phyloP scores from a whole-genome alignment of 2,329 filamentous ascomycete genomes.

The Rachicladosporium sp. region DNA sequence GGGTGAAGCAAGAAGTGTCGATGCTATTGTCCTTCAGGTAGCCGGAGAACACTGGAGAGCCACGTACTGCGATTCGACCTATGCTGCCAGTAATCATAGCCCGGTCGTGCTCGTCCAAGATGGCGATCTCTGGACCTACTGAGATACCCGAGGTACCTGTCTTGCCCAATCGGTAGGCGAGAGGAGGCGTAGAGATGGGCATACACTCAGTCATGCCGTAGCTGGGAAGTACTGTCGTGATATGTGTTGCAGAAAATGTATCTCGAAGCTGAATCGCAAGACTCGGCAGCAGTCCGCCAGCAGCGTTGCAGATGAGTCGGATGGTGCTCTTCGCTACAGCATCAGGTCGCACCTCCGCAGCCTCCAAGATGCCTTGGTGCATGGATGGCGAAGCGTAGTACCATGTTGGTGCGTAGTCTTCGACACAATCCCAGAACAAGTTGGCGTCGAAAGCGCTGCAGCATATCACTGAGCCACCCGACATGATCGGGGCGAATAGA shows the following conservation, averaged over 20 bases:
- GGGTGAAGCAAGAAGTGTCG: conserved; percentile 36
- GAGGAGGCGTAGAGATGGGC: conserved; percentile 44
- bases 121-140: conserved; percentile 40
- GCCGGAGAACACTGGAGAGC: conserved; percentile 40
- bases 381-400: conserved; percentile 48
- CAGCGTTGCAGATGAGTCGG: conserved; percentile 44
- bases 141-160: conserved; percentile 42
- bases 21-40: conserved; percentile 36
- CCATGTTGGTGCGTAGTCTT: conserved; percentile 40
- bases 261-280: conserved; percentile 37
- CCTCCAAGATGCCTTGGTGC: conserved; percentile 43
- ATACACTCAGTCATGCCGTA: conserved; percentile 52
- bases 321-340: conserved; percentile 34
- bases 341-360: conserved; percentile 28
- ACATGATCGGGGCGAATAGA: conserved; percentile 43
- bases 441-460: conserved; percentile 43
- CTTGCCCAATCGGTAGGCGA: conserved; percentile 40
- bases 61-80: conserved; percentile 34
- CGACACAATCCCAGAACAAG: conserved; percentile 44
- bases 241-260: conserved; percentile 29
- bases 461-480: conserved; percentile 42
- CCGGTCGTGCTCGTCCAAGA: conserved; percentile 33
- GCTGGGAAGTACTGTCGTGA: conserved; percentile 37
- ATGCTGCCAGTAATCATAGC: conserved; percentile 24
- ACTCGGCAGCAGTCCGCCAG: conserved; percentile 41